Conservation (phyloP, 306 rosid species). For the Acacia confusa region DNA sequence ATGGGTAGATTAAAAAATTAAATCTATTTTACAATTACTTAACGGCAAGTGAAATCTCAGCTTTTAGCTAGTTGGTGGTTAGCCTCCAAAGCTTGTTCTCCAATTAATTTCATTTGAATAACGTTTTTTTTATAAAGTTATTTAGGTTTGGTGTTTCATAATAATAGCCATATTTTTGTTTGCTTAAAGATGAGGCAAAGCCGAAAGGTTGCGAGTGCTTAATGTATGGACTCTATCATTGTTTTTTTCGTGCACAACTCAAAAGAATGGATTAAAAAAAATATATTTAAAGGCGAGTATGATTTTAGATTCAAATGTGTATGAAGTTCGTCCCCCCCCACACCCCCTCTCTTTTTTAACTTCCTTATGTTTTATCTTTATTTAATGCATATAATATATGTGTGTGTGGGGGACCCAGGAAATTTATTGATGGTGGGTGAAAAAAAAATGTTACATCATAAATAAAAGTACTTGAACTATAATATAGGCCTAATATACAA, state of each 20-base stretch:
- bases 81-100: not conserved
- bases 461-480: too few relatives aligned
- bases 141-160: not conserved
- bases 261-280: not conserved
- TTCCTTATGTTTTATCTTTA: not conserved
- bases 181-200: slow-evolving; percentile 39
- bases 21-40: not conserved
- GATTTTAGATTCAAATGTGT: too few relatives aligned
- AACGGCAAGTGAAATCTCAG: not conserved
- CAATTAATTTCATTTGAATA: not conserved
- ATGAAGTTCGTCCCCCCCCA: not conserved
- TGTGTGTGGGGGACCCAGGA: too few relatives aligned
- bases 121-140: not conserved
- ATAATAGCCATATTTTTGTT: slow-evolving; percentile 25
- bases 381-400: not conserved
- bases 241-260: not conserved
- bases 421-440: too few relatives aligned
- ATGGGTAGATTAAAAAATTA: not conserved
- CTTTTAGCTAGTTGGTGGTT: not conserved
- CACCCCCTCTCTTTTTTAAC: too few relatives aligned
- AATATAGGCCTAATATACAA: too few relatives aligned
- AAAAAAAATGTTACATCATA: too few relatives aligned
- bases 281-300: not conserved
- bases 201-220: slow-evolving; percentile 37
- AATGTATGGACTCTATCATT: slow-evolving; percentile 34